Conservation (phyloP, 1,284 basidiomycete species). For the Lentinus polychrous region DNA sequence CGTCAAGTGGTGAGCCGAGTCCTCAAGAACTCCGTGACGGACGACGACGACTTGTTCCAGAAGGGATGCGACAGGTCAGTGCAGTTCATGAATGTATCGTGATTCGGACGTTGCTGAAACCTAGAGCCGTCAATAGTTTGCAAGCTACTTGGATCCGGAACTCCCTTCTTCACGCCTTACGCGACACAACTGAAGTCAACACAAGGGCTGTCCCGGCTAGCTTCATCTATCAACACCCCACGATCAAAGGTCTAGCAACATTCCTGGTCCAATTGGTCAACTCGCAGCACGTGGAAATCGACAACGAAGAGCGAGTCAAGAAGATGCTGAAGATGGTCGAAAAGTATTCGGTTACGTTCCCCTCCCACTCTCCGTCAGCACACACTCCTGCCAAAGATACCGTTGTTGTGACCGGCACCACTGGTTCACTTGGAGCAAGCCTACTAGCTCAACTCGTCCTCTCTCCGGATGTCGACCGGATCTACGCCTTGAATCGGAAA, state of each 20-base stretch:
- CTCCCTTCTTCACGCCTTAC: conserved; percentile 21
- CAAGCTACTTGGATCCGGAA: conserved; percentile 29
- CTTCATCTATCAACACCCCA: conserved; percentile 26
- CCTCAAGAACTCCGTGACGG: conserved; percentile 16
- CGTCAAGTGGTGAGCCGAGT: conserved; percentile 21
- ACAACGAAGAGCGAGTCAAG: neutral
- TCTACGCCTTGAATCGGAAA: conserved; percentile 20
- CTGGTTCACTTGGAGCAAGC: conserved; percentile 16
- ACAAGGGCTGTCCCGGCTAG: conserved; percentile 11
- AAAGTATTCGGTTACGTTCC: conserved; percentile 26
- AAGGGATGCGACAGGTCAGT: conserved; percentile 34
- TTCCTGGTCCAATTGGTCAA: conserved; percentile 8
- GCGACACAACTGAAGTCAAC: conserved; percentile 6
- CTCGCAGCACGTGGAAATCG: neutral
- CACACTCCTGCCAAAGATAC: conserved; percentile 8
- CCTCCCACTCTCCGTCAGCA: conserved; percentile 11
- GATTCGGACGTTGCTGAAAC: neutral
- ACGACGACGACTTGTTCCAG: conserved; percentile 33
- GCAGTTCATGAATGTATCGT: neutral
- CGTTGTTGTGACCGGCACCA: conserved; percentile 23
- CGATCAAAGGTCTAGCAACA: conserved; percentile 15
- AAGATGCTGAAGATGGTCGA: conserved; percentile 23
- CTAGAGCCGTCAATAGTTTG: conserved; percentile 13
- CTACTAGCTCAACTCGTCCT: conserved; percentile 12
- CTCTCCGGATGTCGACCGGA: conserved; percentile 9